Base-by-base conservation (phyloP, 305 asterid species). In the Withania somnifera region DNA sequence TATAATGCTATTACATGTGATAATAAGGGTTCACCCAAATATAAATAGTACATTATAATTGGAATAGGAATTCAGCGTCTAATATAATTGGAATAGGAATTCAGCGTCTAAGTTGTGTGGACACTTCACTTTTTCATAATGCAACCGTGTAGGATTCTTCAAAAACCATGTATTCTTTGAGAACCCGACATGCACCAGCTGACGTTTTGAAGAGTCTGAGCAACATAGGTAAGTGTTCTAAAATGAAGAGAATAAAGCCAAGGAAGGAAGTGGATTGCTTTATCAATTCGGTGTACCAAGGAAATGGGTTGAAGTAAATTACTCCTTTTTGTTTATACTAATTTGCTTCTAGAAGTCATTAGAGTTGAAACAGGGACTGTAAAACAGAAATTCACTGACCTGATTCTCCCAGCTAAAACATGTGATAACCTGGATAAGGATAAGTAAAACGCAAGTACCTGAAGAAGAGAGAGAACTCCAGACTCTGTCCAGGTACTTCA, bases 381-480 rank as follows among this genome's bases (percentile, higher is more conserved):
- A 64, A 10, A 63, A 20, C 76, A 79, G 60, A 83, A 57, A 75
- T 84, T 77, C 57, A 56, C 54, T 11, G 11, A 80, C 71, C 83
- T 57, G 61, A 28, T 64, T 64, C 75, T 36, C 67, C 68, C 47
- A 68, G 79, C 77, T 81, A 78, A 73, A 75, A 34, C 51, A 66
- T 66, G 51, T 9, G 47, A 32, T 64, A 32, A 15, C 47, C 47
- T 32, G 26, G 32, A 17, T 32, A 64, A 28, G 56, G 28, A 75
- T 17, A 79, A 66, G 84, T 58, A 75, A 78, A 54, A 68, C 14
- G 45, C 82, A 61, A 58, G 47, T 82, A 95, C 99, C 99, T 91
- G 97, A 84, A 69, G 97, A 84, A 88, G 98, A 91, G 73, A 95
- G 90, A 84, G 97, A 87, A 81, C 88, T 86, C 99, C 98, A 93